A percentile compares a stretch with the other conserved stretches of the same genome.
Evolutionary conservation across 805 yeast species (phyloP).

Genomic region (Wickerhamiella siamensis): DNA sequence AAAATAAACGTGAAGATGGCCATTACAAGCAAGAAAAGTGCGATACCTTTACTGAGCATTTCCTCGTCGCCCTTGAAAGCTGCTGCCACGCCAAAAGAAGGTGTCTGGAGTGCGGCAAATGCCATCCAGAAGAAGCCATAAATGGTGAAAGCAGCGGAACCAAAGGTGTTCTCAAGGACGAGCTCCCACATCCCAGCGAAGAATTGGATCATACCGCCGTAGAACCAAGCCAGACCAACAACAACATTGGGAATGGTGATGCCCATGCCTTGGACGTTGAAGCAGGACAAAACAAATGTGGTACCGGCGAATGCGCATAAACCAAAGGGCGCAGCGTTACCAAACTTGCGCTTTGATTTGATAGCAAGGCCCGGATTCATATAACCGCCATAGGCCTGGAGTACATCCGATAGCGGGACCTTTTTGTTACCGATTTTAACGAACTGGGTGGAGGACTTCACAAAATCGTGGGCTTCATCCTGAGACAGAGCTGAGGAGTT

Average conservation of each 20-base stretch:
- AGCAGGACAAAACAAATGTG: slow-evolving; percentile 42
- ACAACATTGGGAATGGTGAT: slow-evolving; percentile 39
- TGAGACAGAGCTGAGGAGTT: background rate
- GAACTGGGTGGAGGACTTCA: slow-evolving; percentile 11
- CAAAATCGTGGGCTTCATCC: background rate
- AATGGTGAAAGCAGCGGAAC: slow-evolving; percentile 35
- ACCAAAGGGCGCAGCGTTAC: slow-evolving; percentile 54
- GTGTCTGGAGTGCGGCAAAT: slow-evolving; percentile 41
- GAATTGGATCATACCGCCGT: slow-evolving; percentile 48
- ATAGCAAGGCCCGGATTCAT: slow-evolving; percentile 31
- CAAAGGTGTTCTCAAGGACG: slow-evolving; percentile 50
- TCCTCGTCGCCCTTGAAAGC: slow-evolving; percentile 27
- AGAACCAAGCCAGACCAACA: slow-evolving; percentile 46
- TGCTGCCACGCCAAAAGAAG: slow-evolving; percentile 35
- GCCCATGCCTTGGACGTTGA: slow-evolving; percentile 45
- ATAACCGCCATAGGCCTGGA: slow-evolving; percentile 50
- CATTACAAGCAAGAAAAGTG: slow-evolving; percentile 51
- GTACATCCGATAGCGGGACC: slow-evolving; percentile 39
- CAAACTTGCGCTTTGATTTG: slow-evolving; percentile 33
- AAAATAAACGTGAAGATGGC: slow-evolving; percentile 45
- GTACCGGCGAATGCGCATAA: slow-evolving; percentile 46
- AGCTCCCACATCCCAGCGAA: slow-evolving; percentile 60
- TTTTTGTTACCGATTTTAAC: slow-evolving; percentile 29
- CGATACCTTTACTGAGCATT: slow-evolving; percentile 33
- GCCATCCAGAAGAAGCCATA: slow-evolving; percentile 55